Percentiles rank a stretch among this genome's conserved stretches.
Evolutionary conservation across 768 basidiomycete species (phyloP).

Genomic region (Mycena pura): DNA sequence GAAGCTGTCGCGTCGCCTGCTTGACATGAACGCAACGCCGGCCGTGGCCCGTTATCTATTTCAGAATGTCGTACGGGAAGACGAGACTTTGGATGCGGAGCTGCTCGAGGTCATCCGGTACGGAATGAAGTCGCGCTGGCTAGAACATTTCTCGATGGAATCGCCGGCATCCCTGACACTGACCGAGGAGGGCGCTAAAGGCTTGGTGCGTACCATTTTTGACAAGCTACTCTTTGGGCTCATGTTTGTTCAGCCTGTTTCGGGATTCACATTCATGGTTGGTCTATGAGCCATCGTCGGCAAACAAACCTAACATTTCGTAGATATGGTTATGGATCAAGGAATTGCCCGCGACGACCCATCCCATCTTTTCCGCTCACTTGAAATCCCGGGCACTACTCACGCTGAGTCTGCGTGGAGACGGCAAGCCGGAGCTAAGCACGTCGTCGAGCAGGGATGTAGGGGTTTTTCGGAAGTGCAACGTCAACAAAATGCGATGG

Average conservation of each 20-base stretch:
- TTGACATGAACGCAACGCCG: conserved; percentile 78
- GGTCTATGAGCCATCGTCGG: neutral
- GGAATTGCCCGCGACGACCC: conserved; percentile 42
- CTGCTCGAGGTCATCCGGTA: conserved; percentile 74
- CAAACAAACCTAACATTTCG: neutral
- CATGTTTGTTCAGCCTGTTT: conserved; percentile 41
- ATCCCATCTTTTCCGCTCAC: conserved; percentile 47
- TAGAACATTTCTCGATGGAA: conserved; percentile 77
- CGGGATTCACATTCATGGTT: conserved; percentile 81
- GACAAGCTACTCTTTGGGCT: neutral
- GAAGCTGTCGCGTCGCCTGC: conserved; percentile 68
- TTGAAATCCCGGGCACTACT: conserved; percentile 41
- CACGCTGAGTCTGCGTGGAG: conserved; percentile 54
- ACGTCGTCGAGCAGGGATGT: conserved; percentile 47
- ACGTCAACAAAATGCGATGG: conserved; percentile 67
- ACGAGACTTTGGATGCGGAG: conserved; percentile 63
- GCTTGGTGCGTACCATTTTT: conserved; percentile 38
- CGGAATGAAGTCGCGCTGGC: conserved; percentile 79
- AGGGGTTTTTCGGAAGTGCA: conserved; percentile 51
- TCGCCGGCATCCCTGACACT: conserved; percentile 58
- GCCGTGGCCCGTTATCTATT: conserved; percentile 70
- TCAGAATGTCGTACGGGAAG: conserved; percentile 56
- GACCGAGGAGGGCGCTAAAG: conserved; percentile 53
- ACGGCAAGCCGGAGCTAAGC: conserved; percentile 63
- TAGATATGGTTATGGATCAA: conserved; percentile 61